phyloP scores from a whole-genome alignment of 2,329 filamentous ascomycete species.

The Ophiostoma piceae region DNA sequence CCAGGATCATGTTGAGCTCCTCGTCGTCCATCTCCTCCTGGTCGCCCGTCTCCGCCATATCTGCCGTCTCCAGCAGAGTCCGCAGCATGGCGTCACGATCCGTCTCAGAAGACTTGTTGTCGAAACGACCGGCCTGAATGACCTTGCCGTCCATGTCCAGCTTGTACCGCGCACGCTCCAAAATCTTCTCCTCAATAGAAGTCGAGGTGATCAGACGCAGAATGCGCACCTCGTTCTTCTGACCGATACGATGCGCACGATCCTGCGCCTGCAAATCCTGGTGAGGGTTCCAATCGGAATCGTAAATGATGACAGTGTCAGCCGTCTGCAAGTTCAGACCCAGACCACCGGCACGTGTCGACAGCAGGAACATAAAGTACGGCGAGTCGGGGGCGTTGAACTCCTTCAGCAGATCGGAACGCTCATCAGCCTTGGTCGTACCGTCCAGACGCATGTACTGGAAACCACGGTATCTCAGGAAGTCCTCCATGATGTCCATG shows the following conservation, averaged over 20 bases:
- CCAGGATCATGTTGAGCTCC: slow-evolving; percentile 90
- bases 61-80: slow-evolving; percentile 82
- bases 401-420: slow-evolving; percentile 77
- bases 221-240: slow-evolving; percentile 99
- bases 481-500: slow-evolving; percentile 99
- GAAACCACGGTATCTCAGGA: slow-evolving; percentile 75
- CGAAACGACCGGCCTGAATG: slow-evolving; percentile 98
- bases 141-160: slow-evolving; percentile 99
- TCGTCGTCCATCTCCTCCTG: slow-evolving; percentile 99
- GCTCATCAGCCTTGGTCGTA: slow-evolving; percentile 95
- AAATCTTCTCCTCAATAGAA: slow-evolving; percentile 96
- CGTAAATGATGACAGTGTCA: slow-evolving; percentile 98
- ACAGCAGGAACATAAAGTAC: slow-evolving; percentile 98
- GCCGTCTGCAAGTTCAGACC: slow-evolving; percentile 96
- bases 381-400: slow-evolving; percentile 89
- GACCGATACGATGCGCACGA: slow-evolving; percentile 98
- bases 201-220: slow-evolving; percentile 92
- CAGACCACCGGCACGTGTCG: slow-evolving; percentile 94
- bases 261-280: slow-evolving; percentile 98
- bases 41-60: slow-evolving; percentile 62
- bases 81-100: slow-evolving; percentile 96
- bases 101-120: slow-evolving; percentile 98
- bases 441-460: slow-evolving; percentile 90
- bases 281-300: slow-evolving; percentile 99
- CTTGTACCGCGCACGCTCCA: slow-evolving; percentile 95